A percentile compares a stretch with the other conserved stretches of the same genome.
These are phyloP conservation scores for Phytophthora nicotianae DNA, from an alignment of 352 stramenopile genomes.

Conservation along the genomic window DNA sequence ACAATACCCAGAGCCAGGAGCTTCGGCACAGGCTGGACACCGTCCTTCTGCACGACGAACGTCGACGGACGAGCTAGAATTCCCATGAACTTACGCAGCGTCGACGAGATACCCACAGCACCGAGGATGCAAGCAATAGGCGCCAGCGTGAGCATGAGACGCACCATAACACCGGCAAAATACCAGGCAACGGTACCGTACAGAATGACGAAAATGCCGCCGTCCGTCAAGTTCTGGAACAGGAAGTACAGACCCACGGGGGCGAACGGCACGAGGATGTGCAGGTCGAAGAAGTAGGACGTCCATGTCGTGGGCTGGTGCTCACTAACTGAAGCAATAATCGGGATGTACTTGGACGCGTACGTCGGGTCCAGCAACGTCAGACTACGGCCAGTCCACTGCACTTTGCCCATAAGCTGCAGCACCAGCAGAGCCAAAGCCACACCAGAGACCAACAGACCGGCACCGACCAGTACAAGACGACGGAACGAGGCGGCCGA, in stretches of 20 bases:
- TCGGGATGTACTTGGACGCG: slow-evolving; percentile 94
- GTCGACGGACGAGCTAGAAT: slow-evolving; percentile 64
- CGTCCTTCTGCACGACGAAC: slow-evolving; percentile 55
- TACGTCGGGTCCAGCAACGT: slow-evolving; percentile 93
- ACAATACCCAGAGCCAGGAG: slow-evolving; percentile 62
- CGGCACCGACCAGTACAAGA: slow-evolving; percentile 69
- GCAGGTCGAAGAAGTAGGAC: slow-evolving; percentile 94
- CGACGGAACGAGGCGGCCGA: slow-evolving; percentile 76
- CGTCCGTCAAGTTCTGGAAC: slow-evolving; percentile 90
- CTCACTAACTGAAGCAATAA: slow-evolving; percentile 94
- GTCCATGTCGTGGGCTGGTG: slow-evolving; percentile 95
- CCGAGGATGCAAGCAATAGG: slow-evolving; percentile 93
- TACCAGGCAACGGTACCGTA: slow-evolving; percentile 94
- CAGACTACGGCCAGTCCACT: slow-evolving; percentile 91
- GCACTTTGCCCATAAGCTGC: slow-evolving; percentile 84
- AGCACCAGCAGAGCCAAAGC: slow-evolving; percentile 69
- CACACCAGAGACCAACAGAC: slow-evolving; percentile 58
- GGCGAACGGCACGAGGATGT: slow-evolving; percentile 91
- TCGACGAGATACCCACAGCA: slow-evolving; percentile 84
- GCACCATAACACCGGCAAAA: slow-evolving; percentile 93
- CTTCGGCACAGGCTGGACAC: slow-evolving; percentile 69
- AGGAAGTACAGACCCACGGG: slow-evolving; percentile 92
- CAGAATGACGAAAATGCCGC: slow-evolving; percentile 93
- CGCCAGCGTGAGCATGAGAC: slow-evolving; percentile 92
- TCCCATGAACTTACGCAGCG: slow-evolving; percentile 80